Evolutionary conservation across 2,329 filamentous ascomycete genomes (phyloP).

Genomic region (Trichoderma citrinoviride): DNA sequence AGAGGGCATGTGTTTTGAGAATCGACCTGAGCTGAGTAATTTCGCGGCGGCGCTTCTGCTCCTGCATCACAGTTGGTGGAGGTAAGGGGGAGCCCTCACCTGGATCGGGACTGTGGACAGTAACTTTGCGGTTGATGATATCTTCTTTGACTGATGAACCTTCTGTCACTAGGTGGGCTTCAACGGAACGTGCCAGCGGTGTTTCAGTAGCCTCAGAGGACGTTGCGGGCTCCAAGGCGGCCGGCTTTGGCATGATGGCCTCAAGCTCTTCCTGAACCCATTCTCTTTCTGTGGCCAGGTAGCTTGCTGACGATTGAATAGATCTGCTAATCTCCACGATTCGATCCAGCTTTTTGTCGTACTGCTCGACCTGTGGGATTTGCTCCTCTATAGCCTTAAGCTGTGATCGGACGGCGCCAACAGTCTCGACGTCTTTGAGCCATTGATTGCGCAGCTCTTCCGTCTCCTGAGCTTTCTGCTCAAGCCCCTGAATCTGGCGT

Average conservation of each 20-base stretch:
- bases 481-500: constrained; percentile 26
- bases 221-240: background rate
- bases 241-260: background rate
- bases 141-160: background rate
- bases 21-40: constrained; percentile 35
- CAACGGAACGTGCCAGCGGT: background rate
- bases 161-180: background rate
- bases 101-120: constrained; percentile 34
- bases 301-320: constrained; percentile 32
- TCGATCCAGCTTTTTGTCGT: constrained; percentile 29
- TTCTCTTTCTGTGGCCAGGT: constrained; percentile 30
- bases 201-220: background rate
- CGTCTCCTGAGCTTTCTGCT: constrained; percentile 26
- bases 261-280: constrained; percentile 33
- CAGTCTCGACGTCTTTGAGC: constrained; percentile 30
- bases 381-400: constrained; percentile 28
- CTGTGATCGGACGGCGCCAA: constrained; percentile 29
- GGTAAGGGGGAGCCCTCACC: constrained; percentile 26
- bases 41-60: constrained; percentile 37
- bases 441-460: constrained; percentile 29
- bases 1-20: constrained; percentile 29
- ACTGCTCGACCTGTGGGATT: constrained; percentile 29
- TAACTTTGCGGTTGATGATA: constrained; percentile 32
- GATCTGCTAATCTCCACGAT: constrained; percentile 31
- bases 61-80: constrained; percentile 37